Conservation (phyloP, 805 yeast species). For the Cyberlindnera euphorbiiphila region DNA sequence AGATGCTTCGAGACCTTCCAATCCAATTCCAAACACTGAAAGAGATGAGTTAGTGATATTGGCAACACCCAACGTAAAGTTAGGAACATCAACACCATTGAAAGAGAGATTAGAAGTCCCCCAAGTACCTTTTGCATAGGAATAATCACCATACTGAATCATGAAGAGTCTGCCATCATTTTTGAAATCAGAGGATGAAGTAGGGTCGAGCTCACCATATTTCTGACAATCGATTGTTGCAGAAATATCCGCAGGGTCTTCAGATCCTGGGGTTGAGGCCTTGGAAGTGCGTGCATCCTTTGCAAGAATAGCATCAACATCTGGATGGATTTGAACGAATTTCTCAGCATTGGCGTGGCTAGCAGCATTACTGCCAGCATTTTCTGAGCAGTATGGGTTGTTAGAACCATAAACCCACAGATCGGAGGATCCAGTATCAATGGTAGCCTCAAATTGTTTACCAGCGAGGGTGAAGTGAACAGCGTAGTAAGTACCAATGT, state of each 20-base stretch:
- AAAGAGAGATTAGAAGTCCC: conserved; percentile 59
- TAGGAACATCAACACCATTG: conserved; percentile 37
- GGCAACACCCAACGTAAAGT: conserved; percentile 59
- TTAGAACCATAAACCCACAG: conserved; percentile 23
- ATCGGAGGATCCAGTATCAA: conserved; percentile 28
- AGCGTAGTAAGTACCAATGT: conserved; percentile 14
- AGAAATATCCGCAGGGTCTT: too few relatives aligned
- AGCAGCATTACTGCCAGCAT: too few relatives aligned
- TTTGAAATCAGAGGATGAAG: too few relatives aligned
- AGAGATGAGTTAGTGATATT: conserved; percentile 54
- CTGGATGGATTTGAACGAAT: too few relatives aligned
- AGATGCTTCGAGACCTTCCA: conserved; percentile 10
- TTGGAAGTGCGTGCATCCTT: too few relatives aligned
- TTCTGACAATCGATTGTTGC: too few relatives aligned
- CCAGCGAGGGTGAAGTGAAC: conserved; percentile 13
- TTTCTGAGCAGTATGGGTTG: conserved; percentile 1
- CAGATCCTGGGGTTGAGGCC: too few relatives aligned
- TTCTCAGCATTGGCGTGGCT: too few relatives aligned
- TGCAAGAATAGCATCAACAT: too few relatives aligned
- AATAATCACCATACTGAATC: conserved; percentile 45
- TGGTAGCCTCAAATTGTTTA: conserved; percentile 26
- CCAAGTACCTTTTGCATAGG: conserved; percentile 50
- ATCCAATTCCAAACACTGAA: conserved; percentile 18
- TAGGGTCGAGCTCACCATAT: too few relatives aligned
- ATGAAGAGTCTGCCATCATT: conserved; percentile 28